Conservation (phyloP, 2,329 filamentous ascomycete genomes). For the Emmonsiellopsis sp. region DNA sequence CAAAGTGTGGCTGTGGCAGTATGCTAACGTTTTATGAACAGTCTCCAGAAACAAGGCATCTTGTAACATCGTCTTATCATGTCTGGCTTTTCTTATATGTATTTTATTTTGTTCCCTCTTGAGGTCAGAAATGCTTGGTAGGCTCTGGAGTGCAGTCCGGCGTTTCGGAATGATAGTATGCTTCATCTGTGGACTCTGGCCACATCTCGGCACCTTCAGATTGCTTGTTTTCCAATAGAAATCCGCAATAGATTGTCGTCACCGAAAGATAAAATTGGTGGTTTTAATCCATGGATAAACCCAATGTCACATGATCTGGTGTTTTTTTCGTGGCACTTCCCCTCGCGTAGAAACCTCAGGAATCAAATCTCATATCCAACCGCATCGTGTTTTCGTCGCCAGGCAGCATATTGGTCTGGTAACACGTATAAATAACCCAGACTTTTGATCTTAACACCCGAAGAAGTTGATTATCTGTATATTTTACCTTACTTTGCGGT, state of each 20-base stretch:
- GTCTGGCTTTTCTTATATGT: neutral
- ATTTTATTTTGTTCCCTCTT: neutral
- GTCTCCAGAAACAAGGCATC: slow-evolving; percentile 18
- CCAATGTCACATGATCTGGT: neutral
- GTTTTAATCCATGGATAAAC: neutral
- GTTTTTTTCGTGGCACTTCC: neutral
- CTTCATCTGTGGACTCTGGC: neutral
- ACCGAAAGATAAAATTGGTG: neutral
- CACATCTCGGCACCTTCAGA: neutral
- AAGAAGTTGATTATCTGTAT: too few relatives aligned
- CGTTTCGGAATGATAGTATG: neutral
- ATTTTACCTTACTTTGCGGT: too few relatives aligned
- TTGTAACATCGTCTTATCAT: slow-evolving; percentile 8
- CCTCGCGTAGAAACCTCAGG: too few relatives aligned
- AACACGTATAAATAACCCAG: too few relatives aligned
- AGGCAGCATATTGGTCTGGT: too few relatives aligned
- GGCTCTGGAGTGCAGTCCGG: neutral
- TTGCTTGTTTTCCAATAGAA: neutral
- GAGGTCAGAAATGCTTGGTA: neutral
- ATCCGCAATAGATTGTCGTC: neutral
- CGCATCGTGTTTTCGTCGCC: too few relatives aligned
- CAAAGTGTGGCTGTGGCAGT: neutral
- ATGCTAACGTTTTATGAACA: slow-evolving; percentile 11
- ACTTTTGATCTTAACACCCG: too few relatives aligned
- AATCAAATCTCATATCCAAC: too few relatives aligned